Conservation (phyloP, 371 early-diverging fungal genomes). For the Cladochytrium tenue region DNA sequence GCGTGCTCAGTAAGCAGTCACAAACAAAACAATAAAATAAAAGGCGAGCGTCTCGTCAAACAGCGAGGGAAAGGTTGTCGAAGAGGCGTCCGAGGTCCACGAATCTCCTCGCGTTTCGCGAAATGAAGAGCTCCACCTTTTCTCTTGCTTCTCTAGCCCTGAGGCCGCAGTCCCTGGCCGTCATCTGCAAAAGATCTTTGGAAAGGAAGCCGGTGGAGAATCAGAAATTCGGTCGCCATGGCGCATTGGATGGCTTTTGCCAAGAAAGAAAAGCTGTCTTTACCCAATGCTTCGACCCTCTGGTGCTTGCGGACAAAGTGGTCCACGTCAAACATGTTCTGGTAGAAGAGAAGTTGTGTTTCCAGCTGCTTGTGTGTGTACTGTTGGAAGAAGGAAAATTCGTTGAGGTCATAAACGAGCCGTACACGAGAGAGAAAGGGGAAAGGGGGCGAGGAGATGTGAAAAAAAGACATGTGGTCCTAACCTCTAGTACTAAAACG, state of each 20-base stretch:
- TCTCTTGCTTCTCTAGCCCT: slow-evolving; percentile 7
- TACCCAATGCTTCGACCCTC: slow-evolving; percentile 10
- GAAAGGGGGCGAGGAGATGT: too few species aligned
- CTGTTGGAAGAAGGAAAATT: too few species aligned
- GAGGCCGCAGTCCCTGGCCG: background rate
- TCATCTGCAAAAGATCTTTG: too few species aligned
- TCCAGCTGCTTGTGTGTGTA: slow-evolving; percentile 64
- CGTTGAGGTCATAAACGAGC: too few species aligned
- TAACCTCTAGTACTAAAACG: slow-evolving; percentile 62
- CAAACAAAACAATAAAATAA: too few species aligned
- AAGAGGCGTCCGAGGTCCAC: slow-evolving; percentile 47
- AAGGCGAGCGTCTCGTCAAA: too few species aligned
- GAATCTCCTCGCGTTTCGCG: slow-evolving; percentile 40
- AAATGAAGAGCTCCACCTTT: slow-evolving; percentile 31
- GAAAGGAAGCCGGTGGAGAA: too few species aligned
- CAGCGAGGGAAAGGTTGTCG: background rate
- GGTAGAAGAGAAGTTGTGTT: slow-evolving; percentile 67
- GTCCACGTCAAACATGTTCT: slow-evolving; percentile 56
- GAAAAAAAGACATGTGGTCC: too few species aligned
- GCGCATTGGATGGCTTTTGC: too few species aligned
- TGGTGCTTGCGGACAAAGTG: slow-evolving; percentile 9
- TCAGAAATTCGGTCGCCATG: too few species aligned
- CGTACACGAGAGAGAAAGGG: too few species aligned
- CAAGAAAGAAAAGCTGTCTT: background rate
- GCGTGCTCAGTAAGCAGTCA: too few species aligned